phyloP scores from a whole-genome alignment of 2,329 filamentous ascomycete genomes.

The Peltaster fructicola region DNA sequence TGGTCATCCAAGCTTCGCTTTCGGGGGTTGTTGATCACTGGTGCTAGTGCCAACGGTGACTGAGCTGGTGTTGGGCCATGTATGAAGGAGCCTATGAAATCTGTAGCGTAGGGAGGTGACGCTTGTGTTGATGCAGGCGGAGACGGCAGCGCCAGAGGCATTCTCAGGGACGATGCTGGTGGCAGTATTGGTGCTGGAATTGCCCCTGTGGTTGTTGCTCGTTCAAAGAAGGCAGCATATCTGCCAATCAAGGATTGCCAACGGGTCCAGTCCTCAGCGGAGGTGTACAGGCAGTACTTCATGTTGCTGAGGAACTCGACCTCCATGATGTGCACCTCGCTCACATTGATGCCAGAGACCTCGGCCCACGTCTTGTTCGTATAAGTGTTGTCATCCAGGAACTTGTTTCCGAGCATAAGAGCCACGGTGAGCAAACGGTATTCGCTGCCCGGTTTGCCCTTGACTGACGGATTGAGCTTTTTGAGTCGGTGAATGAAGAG shows the following conservation, averaged over 20 bases:
- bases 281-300: constrained; percentile 81
- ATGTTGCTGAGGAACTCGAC: constrained; percentile 99
- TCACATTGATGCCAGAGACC: constrained; percentile 81
- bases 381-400: constrained; percentile 96
- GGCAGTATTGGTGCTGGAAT: constrained; percentile 23
- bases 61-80: constrained; percentile 25
- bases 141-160: constrained; percentile 31
- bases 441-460: constrained; percentile 83
- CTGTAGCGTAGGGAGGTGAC: constrained; percentile 29
- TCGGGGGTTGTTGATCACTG: constrained; percentile 27
- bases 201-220: constrained; percentile 33
- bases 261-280: constrained; percentile 66
- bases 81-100: constrained; percentile 6
- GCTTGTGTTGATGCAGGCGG: constrained; percentile 33
- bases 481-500: constrained; percentile 90
- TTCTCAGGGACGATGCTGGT: constrained; percentile 31
- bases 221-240: constrained; percentile 70
- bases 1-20: constrained; percentile 44
- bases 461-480: constrained; percentile 71
- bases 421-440: constrained; percentile 85
- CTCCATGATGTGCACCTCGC: constrained; percentile 97
- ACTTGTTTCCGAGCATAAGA: constrained; percentile 96
- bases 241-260: constrained; percentile 73
- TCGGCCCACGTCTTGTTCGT: constrained; percentile 99
- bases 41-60: constrained; percentile 26